Conservation (phyloP, 2,329 filamentous ascomycete genomes). For the Trichoderma sp. region DNA sequence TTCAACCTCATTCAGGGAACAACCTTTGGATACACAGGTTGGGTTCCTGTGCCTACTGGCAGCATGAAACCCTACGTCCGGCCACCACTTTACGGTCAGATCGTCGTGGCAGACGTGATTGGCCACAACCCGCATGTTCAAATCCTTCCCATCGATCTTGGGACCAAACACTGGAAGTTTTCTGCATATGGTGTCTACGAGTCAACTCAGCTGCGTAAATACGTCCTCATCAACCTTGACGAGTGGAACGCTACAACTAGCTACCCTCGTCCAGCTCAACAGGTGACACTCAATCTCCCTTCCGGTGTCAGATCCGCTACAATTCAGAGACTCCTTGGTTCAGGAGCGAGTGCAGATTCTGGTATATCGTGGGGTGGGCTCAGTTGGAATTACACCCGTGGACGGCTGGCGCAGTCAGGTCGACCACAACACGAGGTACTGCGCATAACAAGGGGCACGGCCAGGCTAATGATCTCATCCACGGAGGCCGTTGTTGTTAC, state of each 20-base stretch:
- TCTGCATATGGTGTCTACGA: slow-evolving; percentile 16
- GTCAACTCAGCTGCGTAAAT: slow-evolving; percentile 1
- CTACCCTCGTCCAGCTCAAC: slow-evolving; percentile 1
- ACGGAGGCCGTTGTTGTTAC: slow-evolving; percentile 12
- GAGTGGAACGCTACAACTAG: slow-evolving; percentile 16
- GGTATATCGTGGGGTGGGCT: slow-evolving; percentile 15
- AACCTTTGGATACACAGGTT: slow-evolving; percentile 13
- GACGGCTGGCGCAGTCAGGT: slow-evolving; percentile 10
- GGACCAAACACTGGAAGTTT: background rate
- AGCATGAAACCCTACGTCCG: slow-evolving; percentile 16
- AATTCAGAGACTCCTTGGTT: slow-evolving; percentile 4
- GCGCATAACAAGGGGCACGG: background rate
- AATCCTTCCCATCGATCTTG: slow-evolving; percentile 1
- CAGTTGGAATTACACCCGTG: slow-evolving; percentile 14
- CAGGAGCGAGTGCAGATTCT: slow-evolving; percentile 12
- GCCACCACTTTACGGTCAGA: slow-evolving; percentile 14
- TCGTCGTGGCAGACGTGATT: slow-evolving; percentile 17
- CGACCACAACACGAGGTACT: background rate
- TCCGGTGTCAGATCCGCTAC: background rate
- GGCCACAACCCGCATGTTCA: slow-evolving; percentile 4
- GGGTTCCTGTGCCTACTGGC: slow-evolving; percentile 12
- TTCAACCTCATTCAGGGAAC: slow-evolving; percentile 17
- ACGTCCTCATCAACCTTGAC: slow-evolving; percentile 12
- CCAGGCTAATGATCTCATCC: background rate
- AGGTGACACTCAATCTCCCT: background rate